phyloP scores from a whole-genome alignment of 768 basidiomycete genomes.

The Brasilioporus rufonigricans region DNA sequence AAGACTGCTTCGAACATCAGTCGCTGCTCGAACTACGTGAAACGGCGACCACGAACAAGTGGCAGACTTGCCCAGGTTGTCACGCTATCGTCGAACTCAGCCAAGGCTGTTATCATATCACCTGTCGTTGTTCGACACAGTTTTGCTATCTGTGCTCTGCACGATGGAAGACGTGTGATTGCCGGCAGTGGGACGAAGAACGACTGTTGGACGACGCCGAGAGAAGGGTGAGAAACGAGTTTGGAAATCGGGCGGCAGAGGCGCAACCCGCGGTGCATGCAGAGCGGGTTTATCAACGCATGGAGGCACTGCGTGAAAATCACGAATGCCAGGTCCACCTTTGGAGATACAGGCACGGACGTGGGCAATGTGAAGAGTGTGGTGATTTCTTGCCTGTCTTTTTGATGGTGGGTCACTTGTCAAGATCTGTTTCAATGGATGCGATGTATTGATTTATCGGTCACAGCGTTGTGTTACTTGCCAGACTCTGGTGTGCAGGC shows the following conservation, averaged over 20 bases:
- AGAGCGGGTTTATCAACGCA: slow-evolving; percentile 20
- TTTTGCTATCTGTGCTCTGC: slow-evolving; percentile 68
- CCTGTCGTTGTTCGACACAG: slow-evolving; percentile 45
- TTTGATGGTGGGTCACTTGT: slow-evolving; percentile 42
- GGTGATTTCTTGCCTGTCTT: slow-evolving; percentile 36
- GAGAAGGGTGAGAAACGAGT: slow-evolving; percentile 25
- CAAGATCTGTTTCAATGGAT: background rate
- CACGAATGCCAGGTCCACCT: slow-evolving; percentile 51
- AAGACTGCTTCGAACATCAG: slow-evolving; percentile 42
- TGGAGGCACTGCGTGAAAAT: slow-evolving; percentile 41
- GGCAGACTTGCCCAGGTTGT: slow-evolving; percentile 67
- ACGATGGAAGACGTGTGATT: slow-evolving; percentile 60
- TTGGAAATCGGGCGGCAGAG: slow-evolving; percentile 12
- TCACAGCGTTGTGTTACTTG: slow-evolving; percentile 22
- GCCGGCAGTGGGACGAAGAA: slow-evolving; percentile 63
- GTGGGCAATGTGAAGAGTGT: slow-evolving; percentile 48
- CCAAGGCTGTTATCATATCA: slow-evolving; percentile 65
- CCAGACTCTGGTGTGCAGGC: slow-evolving; percentile 24
- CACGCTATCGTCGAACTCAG: slow-evolving; percentile 52
- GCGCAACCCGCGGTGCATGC: slow-evolving; percentile 17
- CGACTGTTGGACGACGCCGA: slow-evolving; percentile 31
- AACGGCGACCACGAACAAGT: slow-evolving; percentile 44
- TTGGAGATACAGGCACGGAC: slow-evolving; percentile 46
- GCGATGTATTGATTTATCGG: background rate
- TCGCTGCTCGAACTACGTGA: slow-evolving; percentile 41